Evolutionary conservation across 495 filamentous ascomycete genomes (phyloP).

Genomic region (Elasticomyces elasticus): DNA sequence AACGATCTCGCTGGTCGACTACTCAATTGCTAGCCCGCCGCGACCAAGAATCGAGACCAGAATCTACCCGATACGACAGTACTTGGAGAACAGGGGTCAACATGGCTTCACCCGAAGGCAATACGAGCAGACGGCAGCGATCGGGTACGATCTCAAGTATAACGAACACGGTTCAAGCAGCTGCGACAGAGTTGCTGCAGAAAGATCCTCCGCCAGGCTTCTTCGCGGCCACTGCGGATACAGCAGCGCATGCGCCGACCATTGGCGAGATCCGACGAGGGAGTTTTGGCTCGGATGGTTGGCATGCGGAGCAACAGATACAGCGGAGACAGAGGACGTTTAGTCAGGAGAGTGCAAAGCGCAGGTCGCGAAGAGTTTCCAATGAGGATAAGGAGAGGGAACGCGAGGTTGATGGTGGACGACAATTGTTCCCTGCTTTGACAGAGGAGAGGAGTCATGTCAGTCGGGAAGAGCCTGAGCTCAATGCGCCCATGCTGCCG

Average conservation of each 20-base stretch:
- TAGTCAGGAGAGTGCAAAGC: neutral
- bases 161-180: neutral
- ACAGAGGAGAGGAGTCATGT: constrained; percentile 13
- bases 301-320: constrained; percentile 31
- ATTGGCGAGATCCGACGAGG: constrained; percentile 36
- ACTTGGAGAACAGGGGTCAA: too few species aligned
- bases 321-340: constrained; percentile 16
- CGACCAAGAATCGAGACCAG: too few species aligned
- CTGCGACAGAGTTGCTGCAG: constrained; percentile 3
- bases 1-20: too few species aligned
- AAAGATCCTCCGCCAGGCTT: constrained; percentile 40
- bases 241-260: constrained; percentile 35
- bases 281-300: constrained; percentile 32
- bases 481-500: neutral
- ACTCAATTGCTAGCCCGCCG: too few species aligned
- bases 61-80: too few species aligned
- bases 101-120: too few species aligned
- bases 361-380: neutral
- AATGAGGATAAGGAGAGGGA: constrained; percentile 23
- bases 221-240: constrained; percentile 42
- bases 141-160: neutral
- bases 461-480: neutral
- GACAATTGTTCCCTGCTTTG: constrained; percentile 22
- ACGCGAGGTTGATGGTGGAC: neutral
- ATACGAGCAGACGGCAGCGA: neutral